Conservation (phyloP, 2,329 filamentous ascomycete genomes). For the Claviceps spartinae region DNA sequence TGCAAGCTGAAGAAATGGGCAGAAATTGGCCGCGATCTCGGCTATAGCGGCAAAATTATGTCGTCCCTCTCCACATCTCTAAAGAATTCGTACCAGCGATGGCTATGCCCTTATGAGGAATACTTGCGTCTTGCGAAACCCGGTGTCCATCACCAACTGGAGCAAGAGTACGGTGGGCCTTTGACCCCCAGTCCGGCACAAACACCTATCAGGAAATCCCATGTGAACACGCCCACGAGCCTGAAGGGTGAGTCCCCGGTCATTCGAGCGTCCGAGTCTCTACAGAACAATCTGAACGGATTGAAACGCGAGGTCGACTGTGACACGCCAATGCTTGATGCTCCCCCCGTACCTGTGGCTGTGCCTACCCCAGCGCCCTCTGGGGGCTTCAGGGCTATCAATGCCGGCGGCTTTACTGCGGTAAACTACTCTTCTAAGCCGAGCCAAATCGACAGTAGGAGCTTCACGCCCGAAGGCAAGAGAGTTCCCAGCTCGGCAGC, state of each 20-base stretch:
- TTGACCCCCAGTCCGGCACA: slow-evolving; percentile 61
- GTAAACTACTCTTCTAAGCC: slow-evolving; percentile 59
- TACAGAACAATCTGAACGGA: slow-evolving; percentile 35
- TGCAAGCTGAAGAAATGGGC: slow-evolving; percentile 99
- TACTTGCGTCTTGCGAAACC: slow-evolving; percentile 85
- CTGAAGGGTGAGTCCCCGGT: slow-evolving; percentile 54
- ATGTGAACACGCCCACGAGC: slow-evolving; percentile 44
- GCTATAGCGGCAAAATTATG: slow-evolving; percentile 99
- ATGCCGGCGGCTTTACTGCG: slow-evolving; percentile 53
- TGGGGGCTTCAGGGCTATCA: slow-evolving; percentile 20
- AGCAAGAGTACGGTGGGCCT: slow-evolving; percentile 84
- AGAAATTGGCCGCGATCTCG: slow-evolving; percentile 89
- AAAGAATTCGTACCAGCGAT: slow-evolving; percentile 96
- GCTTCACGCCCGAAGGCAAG: slow-evolving; percentile 46
- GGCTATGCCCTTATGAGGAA: slow-evolving; percentile 93
- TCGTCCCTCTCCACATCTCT: slow-evolving; percentile 93
- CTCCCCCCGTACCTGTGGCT: slow-evolving; percentile 24
- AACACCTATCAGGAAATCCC: slow-evolving; percentile 57
- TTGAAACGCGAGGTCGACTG: slow-evolving; percentile 32
- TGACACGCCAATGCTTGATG: slow-evolving; percentile 35
- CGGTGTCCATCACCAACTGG: slow-evolving; percentile 89
- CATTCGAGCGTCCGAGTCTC: slow-evolving; percentile 37
- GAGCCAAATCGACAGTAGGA: slow-evolving; percentile 49
- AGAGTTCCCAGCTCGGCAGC: slow-evolving; percentile 47
- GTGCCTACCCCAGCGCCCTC: slow-evolving; percentile 16